Conservation (phyloP, 768 basidiomycete species). For the Boletales sp. region DNA sequence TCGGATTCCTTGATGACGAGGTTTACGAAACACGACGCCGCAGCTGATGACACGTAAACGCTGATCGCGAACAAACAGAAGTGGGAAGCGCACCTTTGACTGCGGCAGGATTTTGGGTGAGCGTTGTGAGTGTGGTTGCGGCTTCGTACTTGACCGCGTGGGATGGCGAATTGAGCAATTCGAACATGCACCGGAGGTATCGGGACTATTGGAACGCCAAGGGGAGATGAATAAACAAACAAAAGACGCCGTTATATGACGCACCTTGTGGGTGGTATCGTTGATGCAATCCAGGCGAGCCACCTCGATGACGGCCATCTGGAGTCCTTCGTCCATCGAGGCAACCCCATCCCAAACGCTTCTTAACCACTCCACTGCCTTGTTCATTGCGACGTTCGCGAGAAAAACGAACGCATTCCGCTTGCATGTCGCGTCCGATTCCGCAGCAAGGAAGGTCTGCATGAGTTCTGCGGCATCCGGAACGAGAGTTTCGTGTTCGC, state of each 20-base stretch:
- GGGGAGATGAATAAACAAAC: conserved; percentile 4
- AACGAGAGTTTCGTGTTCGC: conserved; percentile 90
- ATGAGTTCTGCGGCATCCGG: conserved; percentile 96
- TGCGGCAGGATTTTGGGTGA: conserved; percentile 94
- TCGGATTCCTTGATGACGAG: conserved; percentile 94
- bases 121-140: conserved; percentile 87
- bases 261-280: conserved; percentile 78
- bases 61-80: not conserved
- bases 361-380: conserved; percentile 89
- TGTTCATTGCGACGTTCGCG: conserved; percentile 78
- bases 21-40: conserved; percentile 83
- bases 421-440: conserved; percentile 94
- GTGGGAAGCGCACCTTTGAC: conserved; percentile 67
- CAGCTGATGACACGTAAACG: conserved; percentile 48
- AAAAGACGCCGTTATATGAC: conserved; percentile 22
- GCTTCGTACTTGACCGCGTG: conserved; percentile 98
- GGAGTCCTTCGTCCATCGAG: conserved; percentile 84
- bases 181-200: conserved; percentile 92
- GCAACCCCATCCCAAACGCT: conserved; percentile 81
- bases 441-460: conserved; percentile 92
- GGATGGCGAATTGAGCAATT: conserved; percentile 83
- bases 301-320: conserved; percentile 94
- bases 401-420: conserved; percentile 97
- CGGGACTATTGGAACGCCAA: conserved; percentile 53
- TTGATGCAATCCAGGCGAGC: conserved; percentile 85